Percentiles rank a stretch among this genome's conserved stretches.
phyloP scores from a whole-genome alignment of 306 rosid species.

The Cucurbita argyrosperma region DNA sequence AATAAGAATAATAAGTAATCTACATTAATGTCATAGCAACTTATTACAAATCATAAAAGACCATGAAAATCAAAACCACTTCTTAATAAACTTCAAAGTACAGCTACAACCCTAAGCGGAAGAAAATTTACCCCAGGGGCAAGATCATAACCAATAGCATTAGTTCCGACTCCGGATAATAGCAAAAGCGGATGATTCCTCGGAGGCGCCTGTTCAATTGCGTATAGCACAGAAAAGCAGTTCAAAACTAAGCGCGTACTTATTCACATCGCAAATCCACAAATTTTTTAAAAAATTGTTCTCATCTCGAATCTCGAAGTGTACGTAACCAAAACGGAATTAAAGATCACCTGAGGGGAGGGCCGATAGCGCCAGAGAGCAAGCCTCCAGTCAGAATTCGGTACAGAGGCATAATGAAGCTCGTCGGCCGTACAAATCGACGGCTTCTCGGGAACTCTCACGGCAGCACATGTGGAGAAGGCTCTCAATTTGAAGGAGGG shows the following conservation, averaged over 20 bases:
- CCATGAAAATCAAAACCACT: neutral
- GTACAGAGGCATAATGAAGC: constrained; percentile 77
- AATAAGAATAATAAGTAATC: neutral
- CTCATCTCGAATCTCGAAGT: neutral
- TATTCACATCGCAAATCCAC: neutral
- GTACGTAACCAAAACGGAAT: neutral
- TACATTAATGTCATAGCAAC: neutral
- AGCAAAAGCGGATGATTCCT: constrained; percentile 82
- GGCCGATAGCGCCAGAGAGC: constrained; percentile 97
- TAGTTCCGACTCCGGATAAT: constrained; percentile 91
- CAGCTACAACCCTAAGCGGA: neutral
- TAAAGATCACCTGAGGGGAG: constrained; percentile 35
- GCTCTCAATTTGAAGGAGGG: constrained; percentile 37
- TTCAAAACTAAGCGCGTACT: neutral
- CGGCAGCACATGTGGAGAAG: constrained; percentile 28
- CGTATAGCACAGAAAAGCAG: neutral
- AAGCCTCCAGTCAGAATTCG: constrained; percentile 71
- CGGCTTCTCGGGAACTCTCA: constrained; percentile 49
- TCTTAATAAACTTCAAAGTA: neutral
- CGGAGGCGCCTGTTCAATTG: constrained; percentile 46
- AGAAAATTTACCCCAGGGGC: constrained; percentile 45
- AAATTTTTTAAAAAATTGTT: neutral
- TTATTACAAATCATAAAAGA: neutral
- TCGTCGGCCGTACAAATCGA: constrained; percentile 89
- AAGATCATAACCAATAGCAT: constrained; percentile 95